Evolutionary conservation across 345 rosid genomes (phyloP).

Genomic region (Carallia brachiata): DNA sequence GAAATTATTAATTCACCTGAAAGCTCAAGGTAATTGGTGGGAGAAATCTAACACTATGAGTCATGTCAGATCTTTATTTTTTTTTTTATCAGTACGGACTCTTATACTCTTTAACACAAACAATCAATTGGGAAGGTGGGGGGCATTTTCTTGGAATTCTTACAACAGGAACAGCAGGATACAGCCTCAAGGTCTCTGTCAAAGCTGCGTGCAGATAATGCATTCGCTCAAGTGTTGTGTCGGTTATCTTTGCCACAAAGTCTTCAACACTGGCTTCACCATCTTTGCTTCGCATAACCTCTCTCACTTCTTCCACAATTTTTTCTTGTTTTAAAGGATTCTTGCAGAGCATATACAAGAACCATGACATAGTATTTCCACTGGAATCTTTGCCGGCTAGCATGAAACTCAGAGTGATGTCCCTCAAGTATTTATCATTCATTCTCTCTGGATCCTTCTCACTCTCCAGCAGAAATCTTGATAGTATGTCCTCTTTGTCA

Average conservation of each 20-base stretch:
- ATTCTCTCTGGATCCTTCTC: conserved; percentile 13
- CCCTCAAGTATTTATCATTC: conserved; percentile 24
- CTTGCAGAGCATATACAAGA: conserved; percentile 32
- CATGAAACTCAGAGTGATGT: conserved; percentile 28
- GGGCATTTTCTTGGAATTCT: background rate
- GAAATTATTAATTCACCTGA: too few species aligned
- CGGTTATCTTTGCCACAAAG: conserved; percentile 15
- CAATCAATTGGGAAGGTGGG: too few species aligned
- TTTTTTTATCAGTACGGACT: too few species aligned
- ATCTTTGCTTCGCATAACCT: conserved; percentile 12
- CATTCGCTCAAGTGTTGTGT: conserved; percentile 22
- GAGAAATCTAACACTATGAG: too few species aligned
- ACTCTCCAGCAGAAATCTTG: conserved; percentile 24
- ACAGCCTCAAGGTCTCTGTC: conserved; percentile 33
- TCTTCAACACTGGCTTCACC: conserved; percentile 8
- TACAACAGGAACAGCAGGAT: conserved; percentile 32
- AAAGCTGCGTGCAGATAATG: conserved; percentile 34
- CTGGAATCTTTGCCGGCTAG: conserved; percentile 32
- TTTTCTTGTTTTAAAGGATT: conserved; percentile 22
- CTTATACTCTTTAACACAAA: too few species aligned
- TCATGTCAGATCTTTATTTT: too few species aligned
- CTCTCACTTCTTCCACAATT: conserved; percentile 20
- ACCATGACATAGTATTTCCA: conserved; percentile 26
- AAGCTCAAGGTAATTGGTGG: too few species aligned
- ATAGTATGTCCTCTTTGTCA: conserved; percentile 26